A percentile compares a stretch with the other conserved stretches of the same genome.
Evolutionary conservation across 2,329 filamentous ascomycete species (phyloP).

Genomic region (Aureobasidium musti): DNA sequence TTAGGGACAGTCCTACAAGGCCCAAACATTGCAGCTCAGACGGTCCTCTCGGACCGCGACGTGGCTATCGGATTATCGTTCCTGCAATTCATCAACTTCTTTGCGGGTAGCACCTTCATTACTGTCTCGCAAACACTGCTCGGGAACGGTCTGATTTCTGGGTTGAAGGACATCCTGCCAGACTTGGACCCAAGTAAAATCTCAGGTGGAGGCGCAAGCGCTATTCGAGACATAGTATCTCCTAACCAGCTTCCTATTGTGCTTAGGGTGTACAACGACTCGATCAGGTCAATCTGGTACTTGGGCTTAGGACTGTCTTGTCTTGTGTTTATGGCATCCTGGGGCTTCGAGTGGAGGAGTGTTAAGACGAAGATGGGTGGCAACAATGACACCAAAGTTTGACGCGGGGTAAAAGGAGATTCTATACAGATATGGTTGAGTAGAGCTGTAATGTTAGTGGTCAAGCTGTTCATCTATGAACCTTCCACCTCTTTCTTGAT

Average conservation of each 20-base stretch:
- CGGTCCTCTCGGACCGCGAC: slow-evolving; percentile 43
- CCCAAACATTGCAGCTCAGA: slow-evolving; percentile 46
- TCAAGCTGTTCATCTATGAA: not conserved
- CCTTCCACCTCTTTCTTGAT: slow-evolving; percentile 19
- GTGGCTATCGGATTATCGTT: slow-evolving; percentile 47
- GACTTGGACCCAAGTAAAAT: slow-evolving; percentile 45
- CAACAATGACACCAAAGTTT: not conserved
- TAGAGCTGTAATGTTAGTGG: not conserved
- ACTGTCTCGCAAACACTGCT: slow-evolving; percentile 49
- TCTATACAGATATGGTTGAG: not conserved
- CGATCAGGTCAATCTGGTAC: slow-evolving; percentile 59
- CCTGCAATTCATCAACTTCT: slow-evolving; percentile 47
- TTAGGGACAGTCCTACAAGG: slow-evolving; percentile 49
- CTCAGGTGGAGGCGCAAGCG: slow-evolving; percentile 53
- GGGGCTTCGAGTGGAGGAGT: slow-evolving; percentile 61
- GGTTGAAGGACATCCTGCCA: slow-evolving; percentile 41
- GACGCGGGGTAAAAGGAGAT: not conserved
- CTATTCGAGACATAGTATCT: slow-evolving; percentile 56
- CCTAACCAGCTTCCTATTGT: slow-evolving; percentile 54
- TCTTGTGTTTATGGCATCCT: slow-evolving; percentile 55
- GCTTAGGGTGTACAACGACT: slow-evolving; percentile 61
- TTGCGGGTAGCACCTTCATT: slow-evolving; percentile 48
- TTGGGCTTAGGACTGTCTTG: slow-evolving; percentile 56
- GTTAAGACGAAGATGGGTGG: slow-evolving; percentile 42
- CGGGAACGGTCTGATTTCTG: slow-evolving; percentile 46